Evolutionary conservation across 257 asterid genomes (phyloP), one percentile per base, ranked within the genome.

Genomic region (Solanum sejunctum): DNA sequence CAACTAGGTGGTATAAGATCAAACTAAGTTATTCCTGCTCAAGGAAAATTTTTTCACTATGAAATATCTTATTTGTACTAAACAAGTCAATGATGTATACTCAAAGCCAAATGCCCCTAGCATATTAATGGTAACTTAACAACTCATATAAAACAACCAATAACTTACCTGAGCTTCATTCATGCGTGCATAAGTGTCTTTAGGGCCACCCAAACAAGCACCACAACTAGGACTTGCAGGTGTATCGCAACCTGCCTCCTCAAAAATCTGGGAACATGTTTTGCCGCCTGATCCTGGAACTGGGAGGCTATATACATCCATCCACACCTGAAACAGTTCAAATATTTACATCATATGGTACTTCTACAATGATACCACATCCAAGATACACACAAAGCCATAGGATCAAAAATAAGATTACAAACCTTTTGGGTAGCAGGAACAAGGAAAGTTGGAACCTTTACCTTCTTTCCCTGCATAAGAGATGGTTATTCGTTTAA

Each of bases 171-270:
- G 92, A 87, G 99, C 90, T 71, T 95, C 98, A 39, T 97, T 97
- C 94, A 95, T 91, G 90, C 98, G 95, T 8, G 99, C 99, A 9
- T 97, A 95, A 8, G 98, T 97, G 90, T 97, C 99, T 85, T 87
- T 92, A 2, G 99, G 99, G 52, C 98, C 99, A 64, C 99, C 98
- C 91, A 95, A 88, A 84, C 99, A 97, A 84, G 99, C 99, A 84
- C 98, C 97, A 17, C 99, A 97, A 63, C 95, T 92, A 36, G 99
- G 99, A 92, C 99, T 95, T 45, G 99, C 88, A 51, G 99, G 99
- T 6, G 99, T 97, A 88, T 97, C 99, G 28, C 99, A 97, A 51
- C 99, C 99, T 36, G 98, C 99, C 89, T 97, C 99, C 86, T 95
- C 99, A 87, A 97, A 97, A 85, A 95, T 95, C 91, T 95, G 98